Conservation (phyloP, 208 protist species). For the Trichomonas tenax region DNA sequence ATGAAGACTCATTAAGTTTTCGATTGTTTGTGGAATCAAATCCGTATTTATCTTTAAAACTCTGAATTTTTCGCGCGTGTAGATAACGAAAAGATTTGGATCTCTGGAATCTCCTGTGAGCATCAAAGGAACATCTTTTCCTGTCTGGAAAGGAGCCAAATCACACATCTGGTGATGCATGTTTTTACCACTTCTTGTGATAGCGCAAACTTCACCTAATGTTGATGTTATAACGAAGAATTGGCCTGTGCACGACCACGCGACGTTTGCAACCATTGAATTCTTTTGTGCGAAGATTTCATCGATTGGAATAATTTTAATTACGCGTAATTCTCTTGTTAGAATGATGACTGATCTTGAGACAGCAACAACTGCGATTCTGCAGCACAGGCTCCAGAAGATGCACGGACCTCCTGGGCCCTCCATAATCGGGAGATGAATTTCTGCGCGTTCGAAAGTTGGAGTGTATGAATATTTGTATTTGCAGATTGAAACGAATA, state of each 20-base stretch:
- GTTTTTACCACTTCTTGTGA: not conserved
- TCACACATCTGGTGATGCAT: not conserved
- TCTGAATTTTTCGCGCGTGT: not conserved
- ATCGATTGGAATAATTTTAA: not conserved
- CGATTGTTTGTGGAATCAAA: not conserved
- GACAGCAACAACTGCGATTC: not conserved
- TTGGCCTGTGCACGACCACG: not conserved
- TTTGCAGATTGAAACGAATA: not conserved
- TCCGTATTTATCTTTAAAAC: not conserved
- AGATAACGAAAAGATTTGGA: not conserved
- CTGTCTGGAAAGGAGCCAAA: not conserved
- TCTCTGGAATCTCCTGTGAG: not conserved
- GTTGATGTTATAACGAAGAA: not conserved
- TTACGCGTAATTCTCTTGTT: not conserved
- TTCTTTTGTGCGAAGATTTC: not conserved
- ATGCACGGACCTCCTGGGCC: not conserved
- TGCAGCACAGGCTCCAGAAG: not conserved
- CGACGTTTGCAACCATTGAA: not conserved
- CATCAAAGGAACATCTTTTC: not conserved
- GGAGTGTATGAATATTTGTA: not conserved
- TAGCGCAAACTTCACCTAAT: not conserved
- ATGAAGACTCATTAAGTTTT: slow-evolving; percentile 6
- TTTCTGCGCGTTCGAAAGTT: not conserved
- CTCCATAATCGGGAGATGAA: not conserved
- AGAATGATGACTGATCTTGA: not conserved